These are phyloP conservation scores for Priceomyces castillae DNA, from an alignment of 805 yeast genomes.

Conservation along the genomic window DNA sequence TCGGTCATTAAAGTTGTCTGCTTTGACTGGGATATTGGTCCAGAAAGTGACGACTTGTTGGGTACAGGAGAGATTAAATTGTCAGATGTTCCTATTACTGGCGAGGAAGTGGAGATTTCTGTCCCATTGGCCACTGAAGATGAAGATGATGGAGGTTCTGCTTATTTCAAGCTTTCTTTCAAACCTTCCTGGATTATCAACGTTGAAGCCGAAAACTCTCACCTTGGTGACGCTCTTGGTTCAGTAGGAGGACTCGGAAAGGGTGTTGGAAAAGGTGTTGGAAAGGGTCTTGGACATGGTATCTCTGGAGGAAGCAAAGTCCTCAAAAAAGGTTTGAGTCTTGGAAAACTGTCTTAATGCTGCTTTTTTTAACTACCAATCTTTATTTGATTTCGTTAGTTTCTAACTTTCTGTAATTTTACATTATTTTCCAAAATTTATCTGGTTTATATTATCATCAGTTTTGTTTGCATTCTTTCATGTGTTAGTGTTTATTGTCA, in stretches of 20 bases:
- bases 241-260: slow-evolving; percentile 41
- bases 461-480: background rate
- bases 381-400: background rate
- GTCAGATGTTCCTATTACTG: slow-evolving; percentile 41
- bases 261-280: slow-evolving; percentile 30
- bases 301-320: slow-evolving; percentile 36
- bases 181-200: slow-evolving; percentile 66
- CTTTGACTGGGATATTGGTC: slow-evolving; percentile 92
- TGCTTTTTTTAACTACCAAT: background rate
- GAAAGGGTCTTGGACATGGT: slow-evolving; percentile 36
- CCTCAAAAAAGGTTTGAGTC: slow-evolving; percentile 35
- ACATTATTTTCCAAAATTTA: background rate
- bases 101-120: slow-evolving; percentile 48
- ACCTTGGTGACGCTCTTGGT: slow-evolving; percentile 47
- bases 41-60: slow-evolving; percentile 76
- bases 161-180: slow-evolving; percentile 59
- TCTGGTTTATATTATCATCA: background rate
- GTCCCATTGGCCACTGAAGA: slow-evolving; percentile 51
- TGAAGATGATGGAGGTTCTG: slow-evolving; percentile 60
- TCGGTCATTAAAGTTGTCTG: slow-evolving; percentile 57
- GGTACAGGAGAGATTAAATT: slow-evolving; percentile 64
- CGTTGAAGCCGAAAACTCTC: slow-evolving; percentile 31
- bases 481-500: background rate
- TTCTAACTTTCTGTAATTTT: slow-evolving; percentile 2
- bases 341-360: slow-evolving; percentile 21